Evolutionary conservation across 768 basidiomycete species (phyloP).

Genomic region (Tremella fuciformis): DNA sequence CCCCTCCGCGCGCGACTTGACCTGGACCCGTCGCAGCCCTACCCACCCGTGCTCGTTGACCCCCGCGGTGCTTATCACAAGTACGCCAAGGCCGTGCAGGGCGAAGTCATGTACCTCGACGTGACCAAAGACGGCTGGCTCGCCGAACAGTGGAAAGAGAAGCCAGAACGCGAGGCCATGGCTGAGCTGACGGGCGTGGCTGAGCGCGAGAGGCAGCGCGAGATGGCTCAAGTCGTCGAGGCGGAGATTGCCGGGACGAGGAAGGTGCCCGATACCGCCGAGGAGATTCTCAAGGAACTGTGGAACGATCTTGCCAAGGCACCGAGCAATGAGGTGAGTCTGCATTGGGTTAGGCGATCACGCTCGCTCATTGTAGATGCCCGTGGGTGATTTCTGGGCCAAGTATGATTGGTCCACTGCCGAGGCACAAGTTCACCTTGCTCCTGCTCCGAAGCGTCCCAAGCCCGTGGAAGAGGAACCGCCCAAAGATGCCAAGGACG

Average conservation of each 20-base stretch:
- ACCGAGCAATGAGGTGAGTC: slow-evolving; percentile 34
- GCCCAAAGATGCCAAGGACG: slow-evolving; percentile 5
- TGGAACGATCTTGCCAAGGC: slow-evolving; percentile 42
- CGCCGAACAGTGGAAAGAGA: slow-evolving; percentile 39
- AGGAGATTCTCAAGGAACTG: slow-evolving; percentile 32
- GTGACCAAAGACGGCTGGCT: slow-evolving; percentile 47
- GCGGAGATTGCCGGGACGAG: slow-evolving; percentile 11
- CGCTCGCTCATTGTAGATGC: slow-evolving; percentile 19
- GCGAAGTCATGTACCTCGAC: slow-evolving; percentile 35
- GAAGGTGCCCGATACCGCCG: slow-evolving; percentile 26
- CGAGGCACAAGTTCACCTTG: slow-evolving; percentile 25
- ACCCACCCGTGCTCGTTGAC: slow-evolving; percentile 39
- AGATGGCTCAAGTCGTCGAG: slow-evolving; percentile 6
- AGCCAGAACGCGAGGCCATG: slow-evolving; percentile 35
- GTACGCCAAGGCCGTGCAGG: slow-evolving; percentile 32
- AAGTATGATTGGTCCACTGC: slow-evolving; percentile 39
- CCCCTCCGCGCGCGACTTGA: slow-evolving; percentile 31
- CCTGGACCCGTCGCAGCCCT: slow-evolving; percentile 25
- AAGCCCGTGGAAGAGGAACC: slow-evolving; percentile 15
- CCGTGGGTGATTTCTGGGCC: slow-evolving; percentile 37
- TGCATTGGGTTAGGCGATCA: background rate
- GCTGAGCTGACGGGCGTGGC: slow-evolving; percentile 32
- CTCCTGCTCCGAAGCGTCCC: slow-evolving; percentile 6
- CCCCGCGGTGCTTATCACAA: slow-evolving; percentile 43
- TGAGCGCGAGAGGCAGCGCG: slow-evolving; percentile 23